These are phyloP conservation scores for Mrakiaceae sp. DNA, from an alignment of 1,284 basidiomycete species.

Conservation along the genomic window DNA sequence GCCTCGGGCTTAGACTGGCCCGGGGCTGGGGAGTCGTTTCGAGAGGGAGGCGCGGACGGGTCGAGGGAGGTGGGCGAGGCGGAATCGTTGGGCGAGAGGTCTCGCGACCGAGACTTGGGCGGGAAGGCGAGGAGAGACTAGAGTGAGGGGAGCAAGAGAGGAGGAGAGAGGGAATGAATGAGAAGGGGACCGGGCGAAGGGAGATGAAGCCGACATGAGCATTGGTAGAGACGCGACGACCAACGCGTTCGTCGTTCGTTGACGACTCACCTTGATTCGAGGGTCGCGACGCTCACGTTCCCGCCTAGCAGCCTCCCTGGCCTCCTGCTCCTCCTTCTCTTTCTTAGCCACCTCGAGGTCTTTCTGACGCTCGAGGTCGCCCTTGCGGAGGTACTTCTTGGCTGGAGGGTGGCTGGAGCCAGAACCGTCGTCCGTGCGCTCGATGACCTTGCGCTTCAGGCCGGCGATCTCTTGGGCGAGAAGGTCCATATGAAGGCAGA, in stretches of 20 bases:
- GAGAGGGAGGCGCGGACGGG: constrained; percentile 25
- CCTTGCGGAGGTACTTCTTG: constrained; percentile 75
- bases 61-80: constrained; percentile 22
- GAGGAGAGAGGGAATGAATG: constrained; percentile 35
- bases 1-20: constrained; percentile 39
- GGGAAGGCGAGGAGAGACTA: constrained; percentile 13
- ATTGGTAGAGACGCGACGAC: constrained; percentile 21
- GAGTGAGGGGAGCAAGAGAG: not conserved
- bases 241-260: constrained; percentile 30
- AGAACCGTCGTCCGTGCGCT: not conserved
- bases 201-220: constrained; percentile 32
- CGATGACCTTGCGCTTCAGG: constrained; percentile 14
- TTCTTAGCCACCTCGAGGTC: constrained; percentile 46
- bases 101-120: constrained; percentile 10
- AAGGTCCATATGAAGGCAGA: constrained; percentile 3
- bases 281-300: constrained; percentile 19
- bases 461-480: constrained; percentile 16
- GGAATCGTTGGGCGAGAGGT: constrained; percentile 22
- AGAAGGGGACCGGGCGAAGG: constrained; percentile 31
- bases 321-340: constrained; percentile 44
- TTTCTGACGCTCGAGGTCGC: constrained; percentile 45
- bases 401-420: constrained; percentile 31
- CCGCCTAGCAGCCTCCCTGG: constrained; percentile 29
- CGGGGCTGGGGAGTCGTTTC: constrained; percentile 6
- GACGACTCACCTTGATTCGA: constrained; percentile 23